phyloP scores from a whole-genome alignment of 495 filamentous ascomycete species.

The Evansstolkia leycettana region DNA sequence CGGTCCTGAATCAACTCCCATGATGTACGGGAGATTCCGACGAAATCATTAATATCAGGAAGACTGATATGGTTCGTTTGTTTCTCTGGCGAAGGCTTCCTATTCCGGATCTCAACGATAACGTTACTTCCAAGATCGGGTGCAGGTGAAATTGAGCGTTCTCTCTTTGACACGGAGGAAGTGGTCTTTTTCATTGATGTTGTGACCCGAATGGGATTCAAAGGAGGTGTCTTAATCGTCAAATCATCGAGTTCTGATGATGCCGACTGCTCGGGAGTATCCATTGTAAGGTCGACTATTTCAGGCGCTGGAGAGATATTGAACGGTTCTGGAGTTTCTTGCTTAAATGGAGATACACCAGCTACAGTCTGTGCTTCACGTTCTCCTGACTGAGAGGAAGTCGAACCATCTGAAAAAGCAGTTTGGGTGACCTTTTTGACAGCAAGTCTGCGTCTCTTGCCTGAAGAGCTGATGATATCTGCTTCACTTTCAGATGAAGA shows the following conservation, averaged over 20 bases:
- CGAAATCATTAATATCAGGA: constrained; percentile 15
- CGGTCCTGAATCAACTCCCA: constrained; percentile 14
- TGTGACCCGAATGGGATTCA: constrained; percentile 12
- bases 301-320: constrained; percentile 2
- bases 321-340: constrained; percentile 2
- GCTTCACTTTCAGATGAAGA: constrained; percentile 15
- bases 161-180: constrained; percentile 1
- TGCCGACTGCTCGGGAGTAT: constrained; percentile 4
- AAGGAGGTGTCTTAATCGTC: constrained; percentile 13
- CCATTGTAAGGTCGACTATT: constrained; percentile 20
- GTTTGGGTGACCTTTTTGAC: not conserved
- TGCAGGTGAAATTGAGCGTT: constrained; percentile 7
- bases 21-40: constrained; percentile 9
- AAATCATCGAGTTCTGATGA: constrained; percentile 9
- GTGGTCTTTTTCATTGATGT: constrained; percentile 1
- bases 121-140: constrained; percentile 5
- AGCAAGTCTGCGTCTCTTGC: not conserved
- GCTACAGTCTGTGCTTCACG: not conserved
- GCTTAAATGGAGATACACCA: not conserved
- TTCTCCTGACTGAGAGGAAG: not conserved
- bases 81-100: not conserved
- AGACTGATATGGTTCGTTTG: constrained; percentile 4
- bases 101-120: constrained; percentile 1
- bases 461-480: constrained; percentile 12
- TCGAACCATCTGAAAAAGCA: not conserved